Evolutionary conservation across 225 moss, liverwort and hornwort species (phyloP).

Genomic region (Pleurozium schreberi): DNA sequence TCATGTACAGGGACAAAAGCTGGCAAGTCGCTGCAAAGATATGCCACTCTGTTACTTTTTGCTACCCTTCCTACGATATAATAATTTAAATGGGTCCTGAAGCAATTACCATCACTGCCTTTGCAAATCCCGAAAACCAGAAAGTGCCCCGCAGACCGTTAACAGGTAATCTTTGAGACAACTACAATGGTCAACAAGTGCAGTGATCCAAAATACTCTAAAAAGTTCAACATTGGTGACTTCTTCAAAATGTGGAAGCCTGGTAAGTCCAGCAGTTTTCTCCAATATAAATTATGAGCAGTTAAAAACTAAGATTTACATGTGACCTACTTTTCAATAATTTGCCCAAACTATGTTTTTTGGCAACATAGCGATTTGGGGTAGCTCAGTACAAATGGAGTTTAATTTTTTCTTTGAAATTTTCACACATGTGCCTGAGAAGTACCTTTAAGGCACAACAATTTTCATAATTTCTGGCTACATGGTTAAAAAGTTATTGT

Average conservation of each 20-base stretch:
- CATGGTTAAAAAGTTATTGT: no score
- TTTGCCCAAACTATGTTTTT: no score
- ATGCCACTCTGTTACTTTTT: constrained; percentile 5
- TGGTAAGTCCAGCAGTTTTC: neutral
- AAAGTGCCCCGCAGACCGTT: neutral
- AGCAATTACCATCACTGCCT: neutral
- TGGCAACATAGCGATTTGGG: no score
- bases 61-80: neutral
- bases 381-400: no score
- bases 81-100: neutral
- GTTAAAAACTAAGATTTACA: no score
- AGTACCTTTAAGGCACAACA: no score
- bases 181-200: neutral
- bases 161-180: neutral
- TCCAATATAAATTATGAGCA: neutral
- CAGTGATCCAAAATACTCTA: neutral
- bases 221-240: neutral
- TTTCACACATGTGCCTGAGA: no score
- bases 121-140: neutral
- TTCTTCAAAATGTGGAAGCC: neutral
- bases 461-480: no score
- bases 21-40: constrained; percentile 70
- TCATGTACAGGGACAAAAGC: constrained; percentile 90
- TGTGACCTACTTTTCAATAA: no score
- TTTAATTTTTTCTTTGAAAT: no score